Evolutionary conservation across 179 eudicot genomes (phyloP).

Genomic region (Heliamphora ciliata): DNA sequence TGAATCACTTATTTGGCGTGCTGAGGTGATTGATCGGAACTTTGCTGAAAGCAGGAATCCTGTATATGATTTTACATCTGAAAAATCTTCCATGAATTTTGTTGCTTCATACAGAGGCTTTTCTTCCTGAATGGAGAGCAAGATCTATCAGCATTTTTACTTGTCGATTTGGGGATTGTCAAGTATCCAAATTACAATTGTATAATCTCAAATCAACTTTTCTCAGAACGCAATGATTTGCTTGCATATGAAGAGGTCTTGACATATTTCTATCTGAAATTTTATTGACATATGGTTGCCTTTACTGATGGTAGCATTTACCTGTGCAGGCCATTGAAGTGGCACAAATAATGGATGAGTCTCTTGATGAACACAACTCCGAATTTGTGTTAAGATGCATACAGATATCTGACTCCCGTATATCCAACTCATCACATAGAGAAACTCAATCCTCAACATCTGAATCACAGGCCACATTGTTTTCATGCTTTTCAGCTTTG

Average conservation of each 20-base stretch:
- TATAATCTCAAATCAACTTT: constrained; percentile 44
- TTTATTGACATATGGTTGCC: neutral
- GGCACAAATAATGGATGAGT: constrained; percentile 84
- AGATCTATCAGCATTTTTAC: constrained; percentile 74
- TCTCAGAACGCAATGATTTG: constrained; percentile 44
- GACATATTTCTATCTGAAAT: neutral
- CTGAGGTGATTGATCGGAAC: constrained; percentile 47
- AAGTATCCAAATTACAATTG: constrained; percentile 79
- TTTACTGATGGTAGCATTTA: constrained; percentile 16
- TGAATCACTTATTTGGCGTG: constrained; percentile 80
- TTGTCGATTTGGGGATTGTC: constrained; percentile 73
- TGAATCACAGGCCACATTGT: constrained; percentile 35
- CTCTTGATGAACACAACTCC: constrained; percentile 60
- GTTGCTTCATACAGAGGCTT: constrained; percentile 59
- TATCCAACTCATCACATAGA: constrained; percentile 31
- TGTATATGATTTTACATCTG: neutral
- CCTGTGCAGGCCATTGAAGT: constrained; percentile 68
- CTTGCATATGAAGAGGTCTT: constrained; percentile 92
- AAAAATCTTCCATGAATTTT: constrained; percentile 13
- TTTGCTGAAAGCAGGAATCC: neutral
- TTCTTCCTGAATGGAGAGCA: constrained; percentile 90
- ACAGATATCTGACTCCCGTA: constrained; percentile 47
- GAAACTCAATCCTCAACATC: constrained; percentile 25
- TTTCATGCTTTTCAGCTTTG: constrained; percentile 58
- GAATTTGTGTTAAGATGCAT: constrained; percentile 53